phyloP scores from a whole-genome alignment of 106 monocot genomes.

The Dioscorea dumetorum region DNA sequence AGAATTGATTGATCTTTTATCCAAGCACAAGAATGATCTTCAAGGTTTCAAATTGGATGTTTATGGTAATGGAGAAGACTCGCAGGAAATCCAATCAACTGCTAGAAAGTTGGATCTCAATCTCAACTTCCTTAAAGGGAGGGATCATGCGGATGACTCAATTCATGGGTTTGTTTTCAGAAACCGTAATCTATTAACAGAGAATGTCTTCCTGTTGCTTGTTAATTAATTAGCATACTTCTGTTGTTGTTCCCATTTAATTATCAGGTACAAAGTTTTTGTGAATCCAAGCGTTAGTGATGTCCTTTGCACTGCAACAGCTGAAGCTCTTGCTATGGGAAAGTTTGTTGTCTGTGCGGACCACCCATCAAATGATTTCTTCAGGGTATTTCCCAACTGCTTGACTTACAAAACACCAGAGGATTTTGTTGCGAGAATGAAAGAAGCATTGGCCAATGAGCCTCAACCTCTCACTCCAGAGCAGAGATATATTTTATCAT shows the following conservation, averaged over 20 bases:
- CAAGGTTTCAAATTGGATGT: neutral
- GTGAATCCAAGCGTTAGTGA: conserved; percentile 96
- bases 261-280: conserved; percentile 87
- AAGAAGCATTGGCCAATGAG: conserved; percentile 63
- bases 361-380: conserved; percentile 98
- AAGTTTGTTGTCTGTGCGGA: conserved; percentile 98
- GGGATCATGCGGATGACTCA: neutral
- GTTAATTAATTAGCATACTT: too few relatives aligned
- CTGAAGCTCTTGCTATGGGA: conserved; percentile 99
- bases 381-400: conserved; percentile 88
- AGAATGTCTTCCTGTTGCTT: too few relatives aligned
- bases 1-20: neutral
- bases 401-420: conserved; percentile 83
- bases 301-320: conserved; percentile 96
- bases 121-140: neutral
- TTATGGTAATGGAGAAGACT: neutral
- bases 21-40: neutral
- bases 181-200: too few relatives aligned
- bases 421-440: conserved; percentile 74
- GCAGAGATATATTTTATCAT: conserved; percentile 79
- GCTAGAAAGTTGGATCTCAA: neutral
- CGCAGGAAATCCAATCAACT: neutral
- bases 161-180: neutral
- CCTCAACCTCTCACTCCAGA: conserved; percentile 80
- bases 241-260: neutral